phyloP scores from a whole-genome alignment of 495 filamentous ascomycete genomes.

The Talaromyces ruber region DNA sequence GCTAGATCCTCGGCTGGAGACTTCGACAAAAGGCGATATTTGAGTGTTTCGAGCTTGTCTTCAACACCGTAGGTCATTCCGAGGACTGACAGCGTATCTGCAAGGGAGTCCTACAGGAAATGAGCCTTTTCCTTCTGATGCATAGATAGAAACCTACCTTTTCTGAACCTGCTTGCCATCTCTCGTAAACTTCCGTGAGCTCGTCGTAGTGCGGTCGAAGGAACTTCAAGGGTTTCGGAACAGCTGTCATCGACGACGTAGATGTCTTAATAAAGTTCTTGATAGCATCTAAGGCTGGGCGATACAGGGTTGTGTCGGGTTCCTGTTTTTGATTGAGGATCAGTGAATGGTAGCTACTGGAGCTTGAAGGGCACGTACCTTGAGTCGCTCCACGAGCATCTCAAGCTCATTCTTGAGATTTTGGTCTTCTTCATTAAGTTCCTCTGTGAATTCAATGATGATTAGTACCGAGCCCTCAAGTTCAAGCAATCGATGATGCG shows the following conservation, averaged over 20 bases:
- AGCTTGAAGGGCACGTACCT: conserved; percentile 45
- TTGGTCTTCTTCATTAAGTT: conserved; percentile 96
- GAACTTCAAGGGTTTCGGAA: conserved; percentile 97
- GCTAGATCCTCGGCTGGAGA: conserved; percentile 69
- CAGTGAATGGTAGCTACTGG: conserved; percentile 2
- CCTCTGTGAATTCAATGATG: conserved; percentile 45
- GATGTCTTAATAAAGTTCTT: conserved; percentile 97
- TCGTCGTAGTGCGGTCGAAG: conserved; percentile 90
- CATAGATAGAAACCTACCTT: conserved; percentile 45
- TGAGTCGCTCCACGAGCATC: conserved; percentile 93
- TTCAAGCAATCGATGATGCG: conserved; percentile 7
- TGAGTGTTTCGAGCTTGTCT: conserved; percentile 88
- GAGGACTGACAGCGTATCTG: conserved; percentile 92
- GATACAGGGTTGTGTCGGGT: conserved; percentile 79
- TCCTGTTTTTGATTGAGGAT: conserved; percentile 47
- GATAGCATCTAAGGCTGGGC: conserved; percentile 85
- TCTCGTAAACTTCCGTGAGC: conserved; percentile 75
- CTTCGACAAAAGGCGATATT: conserved; percentile 84
- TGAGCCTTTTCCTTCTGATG: conserved; percentile 8
- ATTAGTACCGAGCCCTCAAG: neutral
- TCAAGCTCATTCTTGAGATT: conserved; percentile 97
- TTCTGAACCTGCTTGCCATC: conserved; percentile 74
- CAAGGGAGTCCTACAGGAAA: conserved; percentile 57
- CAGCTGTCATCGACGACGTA: conserved; percentile 97
- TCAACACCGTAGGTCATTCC: conserved; percentile 99